Evolutionary conservation across 345 rosid species (phyloP).

Genomic region (Pugionium cornutum): DNA sequence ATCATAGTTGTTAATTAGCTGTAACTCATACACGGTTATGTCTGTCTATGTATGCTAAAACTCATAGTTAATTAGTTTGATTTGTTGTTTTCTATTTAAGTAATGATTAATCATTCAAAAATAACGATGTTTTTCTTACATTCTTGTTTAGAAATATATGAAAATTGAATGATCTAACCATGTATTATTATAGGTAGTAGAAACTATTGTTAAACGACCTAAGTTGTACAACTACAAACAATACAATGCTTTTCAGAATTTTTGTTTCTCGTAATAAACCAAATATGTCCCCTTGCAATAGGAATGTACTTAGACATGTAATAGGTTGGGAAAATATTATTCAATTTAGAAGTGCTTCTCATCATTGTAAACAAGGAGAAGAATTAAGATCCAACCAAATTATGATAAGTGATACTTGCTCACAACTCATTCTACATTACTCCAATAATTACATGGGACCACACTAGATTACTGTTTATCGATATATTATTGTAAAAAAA

Average conservation of each 20-base stretch:
- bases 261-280: too few species aligned
- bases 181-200: too few species aligned
- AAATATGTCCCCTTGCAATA: too few species aligned
- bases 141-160: too few species aligned
- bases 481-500: too few species aligned
- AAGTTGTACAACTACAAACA: too few species aligned
- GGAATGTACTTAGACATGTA: conserved; percentile 3
- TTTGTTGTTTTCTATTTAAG: background rate
- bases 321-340: background rate
- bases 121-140: too few species aligned
- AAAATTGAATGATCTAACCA: too few species aligned
- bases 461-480: conserved; percentile 5
- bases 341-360: conserved; percentile 31
- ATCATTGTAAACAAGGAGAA: conserved; percentile 32
- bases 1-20: conserved; percentile 41
- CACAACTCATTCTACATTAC: conserved; percentile 38
- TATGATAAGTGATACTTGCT: conserved; percentile 37
- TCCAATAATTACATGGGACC: conserved; percentile 30
- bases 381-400: conserved; percentile 37
- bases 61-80: too few species aligned
- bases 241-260: too few species aligned
- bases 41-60: background rate
- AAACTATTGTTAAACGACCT: too few species aligned
- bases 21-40: conserved; percentile 14
- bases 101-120: too few species aligned